Conservation (phyloP, 2,329 filamentous ascomycete genomes). For the Lasiodiplodia theobromae region DNA sequence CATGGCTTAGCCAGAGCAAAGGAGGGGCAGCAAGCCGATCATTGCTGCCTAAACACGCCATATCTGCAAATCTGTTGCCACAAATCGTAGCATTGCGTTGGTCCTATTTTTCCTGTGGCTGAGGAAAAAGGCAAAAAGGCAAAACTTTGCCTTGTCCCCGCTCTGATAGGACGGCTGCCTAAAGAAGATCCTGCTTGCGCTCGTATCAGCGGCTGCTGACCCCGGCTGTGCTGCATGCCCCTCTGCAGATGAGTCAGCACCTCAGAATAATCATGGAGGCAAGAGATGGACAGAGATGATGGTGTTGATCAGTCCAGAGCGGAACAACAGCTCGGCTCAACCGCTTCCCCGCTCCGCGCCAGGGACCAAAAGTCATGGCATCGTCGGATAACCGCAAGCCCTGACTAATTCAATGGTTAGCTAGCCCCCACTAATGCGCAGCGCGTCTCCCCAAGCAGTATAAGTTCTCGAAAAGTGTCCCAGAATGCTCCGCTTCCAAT, state of each 20-base stretch:
- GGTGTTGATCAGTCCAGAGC: neutral
- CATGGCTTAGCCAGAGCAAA: neutral
- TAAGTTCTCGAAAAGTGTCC: neutral
- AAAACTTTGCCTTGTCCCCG: neutral
- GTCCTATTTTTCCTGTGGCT: neutral
- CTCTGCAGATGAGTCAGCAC: neutral
- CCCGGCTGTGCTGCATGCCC: neutral
- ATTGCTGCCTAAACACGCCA: neutral
- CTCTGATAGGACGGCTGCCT: neutral
- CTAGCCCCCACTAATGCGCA: neutral
- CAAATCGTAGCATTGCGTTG: neutral
- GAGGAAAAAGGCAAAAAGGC: neutral
- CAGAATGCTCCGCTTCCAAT: neutral
- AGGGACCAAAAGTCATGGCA: neutral
- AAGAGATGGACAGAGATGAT: neutral
- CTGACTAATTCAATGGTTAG: neutral
- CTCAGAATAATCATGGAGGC: neutral
- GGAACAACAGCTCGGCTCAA: neutral
- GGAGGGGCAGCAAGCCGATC: neutral
- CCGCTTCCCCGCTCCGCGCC: neutral
- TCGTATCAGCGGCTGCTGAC: neutral
- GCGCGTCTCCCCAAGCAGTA: neutral
- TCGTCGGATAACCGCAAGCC: neutral
- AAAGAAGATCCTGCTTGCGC: neutral
- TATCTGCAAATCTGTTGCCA: neutral